Evolutionary conservation across 2,329 filamentous ascomycete genomes (phyloP), one percentile per base, ranked within the genome.

Genomic region (Beauveria medogensis): DNA sequence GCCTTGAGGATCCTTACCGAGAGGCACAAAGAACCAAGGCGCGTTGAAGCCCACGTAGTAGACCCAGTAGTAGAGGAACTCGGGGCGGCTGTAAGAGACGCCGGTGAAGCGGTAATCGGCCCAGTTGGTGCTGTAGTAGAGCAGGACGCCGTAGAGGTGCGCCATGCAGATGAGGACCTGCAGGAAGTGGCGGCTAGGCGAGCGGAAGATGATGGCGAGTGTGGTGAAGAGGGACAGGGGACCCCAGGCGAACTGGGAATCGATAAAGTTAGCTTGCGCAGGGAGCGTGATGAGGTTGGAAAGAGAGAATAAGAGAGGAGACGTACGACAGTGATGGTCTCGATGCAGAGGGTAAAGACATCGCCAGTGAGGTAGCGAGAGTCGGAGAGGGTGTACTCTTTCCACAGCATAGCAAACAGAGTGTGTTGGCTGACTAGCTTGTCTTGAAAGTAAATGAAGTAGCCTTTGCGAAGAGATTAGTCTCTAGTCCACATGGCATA

Each of bases 331-430:
- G 92, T 96, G 64, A 96, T 84, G 20, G 82, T 85, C 78, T 96
- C 92, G 73, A 96, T 87, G 72, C 89, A 92, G n/a, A 96, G 78
- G 67, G 94, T 91, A 68, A 96, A 92, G 1, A 87, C 82, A 69
- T 94, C 89, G 20, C 86, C 85, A 2, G 88, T 92, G 67, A 96
- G 77, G 70, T 96, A 96, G 48, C 92, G 82, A 59, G 91, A 95
- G 75, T 96, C 92, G 2, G 90, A 92, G 40, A 92, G 80, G 3
- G 90, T 82, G 71, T 96, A 96, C 74, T 96, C 92, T 71, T 96
- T 96, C 92, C 92, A 96, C 50, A 96, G 78, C 76, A 96, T 91
- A 3, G 88, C 90, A 61, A 92, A 88, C 8, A 94, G 75, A 59
- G 87, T 85, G 70, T 91, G 87, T 63, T 84, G 84, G 12, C 82